Conservation (phyloP, 2,329 filamentous ascomycete species). For the Keithomyces neogunnii region DNA sequence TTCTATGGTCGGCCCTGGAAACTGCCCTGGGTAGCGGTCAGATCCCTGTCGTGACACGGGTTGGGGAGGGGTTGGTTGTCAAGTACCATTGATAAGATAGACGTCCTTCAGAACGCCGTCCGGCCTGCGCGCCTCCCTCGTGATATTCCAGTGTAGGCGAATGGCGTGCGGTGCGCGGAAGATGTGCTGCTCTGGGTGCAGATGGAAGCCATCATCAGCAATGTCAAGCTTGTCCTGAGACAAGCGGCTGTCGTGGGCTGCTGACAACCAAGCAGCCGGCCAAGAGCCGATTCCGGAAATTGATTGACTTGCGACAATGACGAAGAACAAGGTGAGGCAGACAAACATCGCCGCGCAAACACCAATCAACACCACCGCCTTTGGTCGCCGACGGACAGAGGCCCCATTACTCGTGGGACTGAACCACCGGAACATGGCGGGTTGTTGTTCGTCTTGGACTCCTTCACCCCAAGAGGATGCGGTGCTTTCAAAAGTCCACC, state of each 20-base stretch:
- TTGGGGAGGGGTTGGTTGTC: no score
- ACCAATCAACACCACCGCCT: background rate
- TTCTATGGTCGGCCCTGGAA: constrained; percentile 9
- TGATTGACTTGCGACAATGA: constrained; percentile 4
- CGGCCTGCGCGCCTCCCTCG: constrained; percentile 3
- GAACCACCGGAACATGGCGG: constrained; percentile 7
- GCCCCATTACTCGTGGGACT: no score
- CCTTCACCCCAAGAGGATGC: no score
- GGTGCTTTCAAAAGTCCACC: no score
- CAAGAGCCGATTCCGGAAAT: no score
- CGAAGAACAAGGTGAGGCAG: constrained; percentile 12
- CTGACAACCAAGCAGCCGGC: no score
- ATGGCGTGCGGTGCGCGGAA: constrained; percentile 3
- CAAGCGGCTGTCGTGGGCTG: no score
- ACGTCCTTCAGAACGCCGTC: constrained; percentile 8
- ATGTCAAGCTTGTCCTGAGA: no score
- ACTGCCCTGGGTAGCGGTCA: constrained; percentile 1
- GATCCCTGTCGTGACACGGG: background rate
- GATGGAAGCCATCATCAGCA: background rate
- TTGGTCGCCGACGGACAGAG: no score
- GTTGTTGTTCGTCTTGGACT: no score
- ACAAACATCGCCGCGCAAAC: background rate
- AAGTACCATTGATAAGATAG: constrained; percentile 8
- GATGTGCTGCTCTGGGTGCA: constrained; percentile 6
- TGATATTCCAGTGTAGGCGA: constrained; percentile 7